phyloP scores from a whole-genome alignment of 2,329 filamentous ascomycete genomes.

The Pyrenophora graminea region DNA sequence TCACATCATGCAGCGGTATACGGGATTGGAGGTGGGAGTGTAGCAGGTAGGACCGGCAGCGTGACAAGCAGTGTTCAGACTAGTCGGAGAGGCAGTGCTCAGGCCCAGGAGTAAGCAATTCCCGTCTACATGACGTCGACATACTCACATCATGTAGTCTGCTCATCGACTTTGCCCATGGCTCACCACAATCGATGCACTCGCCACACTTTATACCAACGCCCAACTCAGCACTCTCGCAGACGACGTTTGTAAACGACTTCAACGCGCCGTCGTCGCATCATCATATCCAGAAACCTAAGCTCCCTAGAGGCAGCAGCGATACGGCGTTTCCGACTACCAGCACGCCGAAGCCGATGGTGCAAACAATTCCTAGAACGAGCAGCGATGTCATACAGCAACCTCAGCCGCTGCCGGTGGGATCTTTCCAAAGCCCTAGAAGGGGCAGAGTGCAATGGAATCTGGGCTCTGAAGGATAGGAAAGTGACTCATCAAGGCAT shows the following conservation, averaged over 20 bases:
- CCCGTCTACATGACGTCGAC: neutral
- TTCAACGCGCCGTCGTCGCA: constrained; percentile 26
- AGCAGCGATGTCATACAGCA: constrained; percentile 37
- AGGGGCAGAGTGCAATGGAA: constrained; percentile 42
- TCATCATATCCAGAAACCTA: constrained; percentile 26
- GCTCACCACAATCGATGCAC: constrained; percentile 5
- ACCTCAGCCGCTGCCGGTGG: constrained; percentile 33
- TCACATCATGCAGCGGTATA: constrained; percentile 38
- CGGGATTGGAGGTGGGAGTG: constrained; percentile 23
- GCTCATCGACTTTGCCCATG: constrained; percentile 8
- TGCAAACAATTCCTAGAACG: constrained; percentile 23
- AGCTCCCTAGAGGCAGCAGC: constrained; percentile 29
- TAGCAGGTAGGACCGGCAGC: constrained; percentile 28
- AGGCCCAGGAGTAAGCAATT: constrained; percentile 30
- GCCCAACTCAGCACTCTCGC: neutral
- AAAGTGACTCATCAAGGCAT: neutral
- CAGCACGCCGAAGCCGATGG: constrained; percentile 13
- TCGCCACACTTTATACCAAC: constrained; percentile 4
- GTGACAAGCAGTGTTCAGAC: constrained; percentile 21
- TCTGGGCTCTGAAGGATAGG: constrained; percentile 36
- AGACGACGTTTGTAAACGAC: constrained; percentile 20
- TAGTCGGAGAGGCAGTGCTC: constrained; percentile 34
- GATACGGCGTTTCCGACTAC: constrained; percentile 21
- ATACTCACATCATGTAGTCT: constrained; percentile 5
- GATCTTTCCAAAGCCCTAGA: constrained; percentile 18